Evolutionary conservation across 1,139 yeast genomes (phyloP).

Genomic region (Dujonia santamariae): DNA sequence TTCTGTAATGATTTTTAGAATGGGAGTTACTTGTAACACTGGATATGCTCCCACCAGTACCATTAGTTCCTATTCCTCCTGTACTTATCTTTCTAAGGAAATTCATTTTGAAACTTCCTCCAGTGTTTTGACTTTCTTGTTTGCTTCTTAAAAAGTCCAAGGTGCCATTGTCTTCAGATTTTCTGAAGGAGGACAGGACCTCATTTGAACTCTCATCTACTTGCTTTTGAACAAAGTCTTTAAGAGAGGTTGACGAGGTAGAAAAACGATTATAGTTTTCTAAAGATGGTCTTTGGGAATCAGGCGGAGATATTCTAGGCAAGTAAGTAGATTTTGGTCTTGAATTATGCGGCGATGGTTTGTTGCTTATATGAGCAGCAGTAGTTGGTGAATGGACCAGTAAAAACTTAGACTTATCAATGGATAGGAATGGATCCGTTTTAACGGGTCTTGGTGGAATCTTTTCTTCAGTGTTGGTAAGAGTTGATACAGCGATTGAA

Average conservation of each 20-base stretch:
- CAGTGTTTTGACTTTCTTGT: slow-evolving; percentile 40
- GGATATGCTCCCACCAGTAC: slow-evolving; percentile 18
- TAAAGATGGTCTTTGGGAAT: neutral
- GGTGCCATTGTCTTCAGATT: slow-evolving; percentile 25
- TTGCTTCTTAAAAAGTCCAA: slow-evolving; percentile 58
- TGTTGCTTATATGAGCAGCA: slow-evolving; percentile 5
- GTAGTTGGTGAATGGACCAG: neutral
- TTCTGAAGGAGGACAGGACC: slow-evolving; percentile 14
- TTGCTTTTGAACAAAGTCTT: slow-evolving; percentile 35
- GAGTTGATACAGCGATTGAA: neutral
- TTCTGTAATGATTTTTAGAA: slow-evolving; percentile 21
- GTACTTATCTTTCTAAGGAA: slow-evolving; percentile 40
- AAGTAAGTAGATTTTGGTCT: slow-evolving; percentile 21
- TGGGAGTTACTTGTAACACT: slow-evolving; percentile 5
- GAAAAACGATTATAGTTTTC: slow-evolving; percentile 6
- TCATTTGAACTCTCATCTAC: slow-evolving; percentile 23
- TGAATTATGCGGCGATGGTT: slow-evolving; percentile 6
- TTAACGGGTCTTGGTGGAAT: neutral
- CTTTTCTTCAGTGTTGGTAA: neutral
- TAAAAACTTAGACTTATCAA: slow-evolving; percentile 33
- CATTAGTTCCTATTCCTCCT: slow-evolving; percentile 28
- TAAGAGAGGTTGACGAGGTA: slow-evolving; percentile 26
- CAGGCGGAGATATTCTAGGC: slow-evolving; percentile 5
- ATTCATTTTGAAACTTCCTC: slow-evolving; percentile 42
- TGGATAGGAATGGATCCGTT: slow-evolving; percentile 37